Evolutionary conservation across 2,329 filamentous ascomycete genomes (phyloP).

Genomic region (Sporothrix phasma): DNA sequence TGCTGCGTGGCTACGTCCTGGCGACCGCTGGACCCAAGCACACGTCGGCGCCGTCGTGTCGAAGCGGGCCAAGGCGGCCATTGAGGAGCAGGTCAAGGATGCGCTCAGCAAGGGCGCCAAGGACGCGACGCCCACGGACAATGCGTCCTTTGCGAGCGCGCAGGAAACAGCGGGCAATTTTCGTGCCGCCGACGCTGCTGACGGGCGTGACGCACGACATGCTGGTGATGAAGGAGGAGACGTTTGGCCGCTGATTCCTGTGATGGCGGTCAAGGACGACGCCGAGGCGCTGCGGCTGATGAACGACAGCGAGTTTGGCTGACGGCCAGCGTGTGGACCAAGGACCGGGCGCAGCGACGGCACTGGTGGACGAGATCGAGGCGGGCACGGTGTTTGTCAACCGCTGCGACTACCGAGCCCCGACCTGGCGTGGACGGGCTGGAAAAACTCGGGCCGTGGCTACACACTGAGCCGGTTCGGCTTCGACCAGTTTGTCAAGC

Average conservation of each 20-base stretch:
- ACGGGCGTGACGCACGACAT: constrained; percentile 72
- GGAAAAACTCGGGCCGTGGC: constrained; percentile 93
- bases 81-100: constrained; percentile 70
- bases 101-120: constrained; percentile 75
- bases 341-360: constrained; percentile 68
- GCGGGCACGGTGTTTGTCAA: constrained; percentile 96
- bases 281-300: constrained; percentile 73
- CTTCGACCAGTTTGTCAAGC: constrained; percentile 90
- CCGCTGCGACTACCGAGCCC: constrained; percentile 81
- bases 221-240: constrained; percentile 87
- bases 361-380: constrained; percentile 71
- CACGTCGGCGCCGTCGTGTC: constrained; percentile 86
- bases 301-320: constrained; percentile 94
- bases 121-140: constrained; percentile 62
- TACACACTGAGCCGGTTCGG: constrained; percentile 82
- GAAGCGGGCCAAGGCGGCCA: constrained; percentile 63
- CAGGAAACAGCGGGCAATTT: constrained; percentile 44
- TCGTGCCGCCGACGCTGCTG: constrained; percentile 74
- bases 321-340: constrained; percentile 96
- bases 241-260: constrained; percentile 83
- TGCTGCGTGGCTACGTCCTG: constrained; percentile 71
- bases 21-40: constrained; percentile 73
- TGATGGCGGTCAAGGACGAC: constrained; percentile 77
- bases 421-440: constrained; percentile 91
- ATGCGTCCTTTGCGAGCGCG: constrained; percentile 57